Percentiles rank a stretch among this genome's conserved stretches.
Evolutionary conservation across 805 yeast genomes (phyloP).

Genomic region (Wickerhamiella azyma): DNA sequence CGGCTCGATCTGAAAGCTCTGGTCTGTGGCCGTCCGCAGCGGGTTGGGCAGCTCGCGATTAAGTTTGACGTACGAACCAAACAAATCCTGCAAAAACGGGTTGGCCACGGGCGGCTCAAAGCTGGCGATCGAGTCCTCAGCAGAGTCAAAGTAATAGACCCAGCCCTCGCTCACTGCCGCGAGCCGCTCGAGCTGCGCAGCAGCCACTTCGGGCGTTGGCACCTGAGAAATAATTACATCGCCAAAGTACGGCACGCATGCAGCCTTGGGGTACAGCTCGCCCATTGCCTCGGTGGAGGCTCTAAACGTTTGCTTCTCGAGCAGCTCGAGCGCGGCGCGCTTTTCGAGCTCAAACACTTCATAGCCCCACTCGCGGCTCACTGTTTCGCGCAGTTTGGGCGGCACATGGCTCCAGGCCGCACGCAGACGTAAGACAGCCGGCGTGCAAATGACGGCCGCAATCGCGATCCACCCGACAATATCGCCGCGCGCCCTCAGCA

Average conservation of each 20-base stretch:
- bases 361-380: conserved; percentile 81
- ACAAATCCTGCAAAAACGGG: conserved; percentile 12
- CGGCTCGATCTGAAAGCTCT: conserved; percentile 52
- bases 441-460: conserved; percentile 68
- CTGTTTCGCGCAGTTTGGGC: conserved; percentile 40
- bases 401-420: conserved; percentile 66
- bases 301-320: conserved; percentile 56
- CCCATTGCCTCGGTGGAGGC: conserved; percentile 73
- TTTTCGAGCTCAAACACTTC: conserved; percentile 80
- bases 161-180: conserved; percentile 67
- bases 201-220: neutral
- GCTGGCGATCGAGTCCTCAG: conserved; percentile 26
- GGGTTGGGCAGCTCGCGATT: conserved; percentile 11
- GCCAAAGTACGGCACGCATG: conserved; percentile 82
- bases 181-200: conserved; percentile 37
- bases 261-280: conserved; percentile 53
- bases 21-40: conserved; percentile 8
- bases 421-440: conserved; percentile 62
- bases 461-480: conserved; percentile 92
- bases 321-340: conserved; percentile 42
- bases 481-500: conserved; percentile 68
- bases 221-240: conserved; percentile 44
- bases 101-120: conserved; percentile 20
- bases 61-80: conserved; percentile 33
- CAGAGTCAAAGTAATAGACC: conserved; percentile 51